Percentiles rank a stretch among this genome's conserved stretches.
Conservation (phyloP, 768 basidiomycete genomes). For the Russula brevipes region DNA sequence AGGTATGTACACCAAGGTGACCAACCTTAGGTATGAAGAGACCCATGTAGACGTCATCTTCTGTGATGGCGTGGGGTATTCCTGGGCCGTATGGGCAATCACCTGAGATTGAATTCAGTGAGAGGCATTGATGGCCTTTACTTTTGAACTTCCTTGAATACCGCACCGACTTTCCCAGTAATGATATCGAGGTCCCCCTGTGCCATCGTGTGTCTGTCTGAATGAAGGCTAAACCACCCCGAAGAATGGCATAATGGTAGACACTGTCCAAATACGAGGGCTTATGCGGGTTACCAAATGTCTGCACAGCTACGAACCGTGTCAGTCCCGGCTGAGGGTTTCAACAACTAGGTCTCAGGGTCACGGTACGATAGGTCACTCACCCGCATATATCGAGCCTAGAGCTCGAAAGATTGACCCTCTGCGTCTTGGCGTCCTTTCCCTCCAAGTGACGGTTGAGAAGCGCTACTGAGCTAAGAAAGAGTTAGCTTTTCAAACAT, state of each 20-base stretch:
- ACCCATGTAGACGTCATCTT: not conserved
- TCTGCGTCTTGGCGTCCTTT: not conserved
- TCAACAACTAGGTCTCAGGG: not conserved
- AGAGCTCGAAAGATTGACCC: not conserved
- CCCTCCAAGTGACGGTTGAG: not conserved
- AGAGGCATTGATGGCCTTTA: not conserved
- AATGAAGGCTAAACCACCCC: not conserved
- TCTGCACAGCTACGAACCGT: not conserved
- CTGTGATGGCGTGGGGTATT: not conserved
- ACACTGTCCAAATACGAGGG: not conserved
- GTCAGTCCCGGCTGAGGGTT: conserved; percentile 4
- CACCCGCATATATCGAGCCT: conserved; percentile 8
- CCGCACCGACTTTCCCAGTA: not conserved
- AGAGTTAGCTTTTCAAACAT: too few relatives aligned
- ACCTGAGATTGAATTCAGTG: not conserved
- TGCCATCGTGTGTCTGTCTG: not conserved
- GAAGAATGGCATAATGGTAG: not conserved
- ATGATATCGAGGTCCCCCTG: not conserved
- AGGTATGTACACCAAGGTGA: too few relatives aligned
- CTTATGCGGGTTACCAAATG: too few relatives aligned
- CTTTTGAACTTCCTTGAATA: not conserved
- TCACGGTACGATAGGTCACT: not conserved
- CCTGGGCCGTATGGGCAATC: not conserved
- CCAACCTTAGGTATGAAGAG: not conserved
- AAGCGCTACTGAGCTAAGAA: conserved; percentile 3